Percentiles rank a stretch among this genome's conserved stretches.
Evolutionary conservation across 2,329 filamentous ascomycete genomes (phyloP).

Genomic region (Akanthomyces lecanii): DNA sequence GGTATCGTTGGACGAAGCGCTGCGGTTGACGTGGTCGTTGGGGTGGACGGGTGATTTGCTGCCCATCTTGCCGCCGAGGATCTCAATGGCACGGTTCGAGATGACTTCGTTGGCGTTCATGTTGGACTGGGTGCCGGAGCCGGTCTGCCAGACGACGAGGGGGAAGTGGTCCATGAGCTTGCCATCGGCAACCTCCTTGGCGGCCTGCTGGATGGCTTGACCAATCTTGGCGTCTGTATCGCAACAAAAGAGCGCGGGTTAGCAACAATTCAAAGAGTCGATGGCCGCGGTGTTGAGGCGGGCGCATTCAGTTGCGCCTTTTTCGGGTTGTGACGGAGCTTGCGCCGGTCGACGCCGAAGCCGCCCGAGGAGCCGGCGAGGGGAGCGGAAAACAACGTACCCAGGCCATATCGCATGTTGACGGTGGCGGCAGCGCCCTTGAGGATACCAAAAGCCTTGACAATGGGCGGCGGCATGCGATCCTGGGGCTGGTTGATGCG

Average conservation of each 20-base stretch:
- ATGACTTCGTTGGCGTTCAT: constrained; percentile 99
- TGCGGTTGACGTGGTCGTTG: constrained; percentile 99
- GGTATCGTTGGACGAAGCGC: constrained; percentile 96
- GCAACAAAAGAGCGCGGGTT: not conserved
- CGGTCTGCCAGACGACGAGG: constrained; percentile 98
- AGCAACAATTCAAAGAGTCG: constrained; percentile 40
- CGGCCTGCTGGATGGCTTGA: constrained; percentile 90
- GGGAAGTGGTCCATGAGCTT: constrained; percentile 98
- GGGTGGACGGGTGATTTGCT: constrained; percentile 98
- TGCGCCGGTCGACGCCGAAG: not conserved
- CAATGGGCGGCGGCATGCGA: constrained; percentile 90
- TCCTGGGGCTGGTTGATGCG: constrained; percentile 99
- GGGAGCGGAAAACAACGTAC: constrained; percentile 34
- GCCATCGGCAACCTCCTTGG: constrained; percentile 84
- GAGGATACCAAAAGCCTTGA: constrained; percentile 92
- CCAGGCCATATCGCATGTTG: constrained; percentile 90
- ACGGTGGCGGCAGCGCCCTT: constrained; percentile 95
- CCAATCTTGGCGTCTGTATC: constrained; percentile 69
- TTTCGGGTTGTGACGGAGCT: constrained; percentile 1
- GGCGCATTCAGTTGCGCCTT: constrained; percentile 3
- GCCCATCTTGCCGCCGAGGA: constrained; percentile 88
- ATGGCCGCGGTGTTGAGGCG: constrained; percentile 13
- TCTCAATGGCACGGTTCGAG: constrained; percentile 97
- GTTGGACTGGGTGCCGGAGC: constrained; percentile 97
- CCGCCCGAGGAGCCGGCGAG: not conserved